Evolutionary conservation across 2,329 filamentous ascomycete genomes (phyloP).

Genomic region (Arthrobotrys musiformis): DNA sequence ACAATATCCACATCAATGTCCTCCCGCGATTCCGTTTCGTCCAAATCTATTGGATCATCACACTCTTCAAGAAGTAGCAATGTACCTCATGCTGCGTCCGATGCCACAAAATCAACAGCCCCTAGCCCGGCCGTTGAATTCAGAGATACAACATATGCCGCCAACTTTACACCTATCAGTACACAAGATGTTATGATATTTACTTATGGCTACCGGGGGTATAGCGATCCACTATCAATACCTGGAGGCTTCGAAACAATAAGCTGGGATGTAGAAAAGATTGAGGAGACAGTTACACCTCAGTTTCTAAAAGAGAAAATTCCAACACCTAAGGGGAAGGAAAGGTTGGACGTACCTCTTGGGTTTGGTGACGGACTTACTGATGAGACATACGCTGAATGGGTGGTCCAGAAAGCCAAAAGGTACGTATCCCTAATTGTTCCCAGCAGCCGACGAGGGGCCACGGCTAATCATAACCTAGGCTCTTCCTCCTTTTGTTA

Average conservation of each 20-base stretch:
- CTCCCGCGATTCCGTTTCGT: conserved; percentile 48
- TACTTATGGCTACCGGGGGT: conserved; percentile 47
- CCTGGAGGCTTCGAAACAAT: conserved; percentile 51
- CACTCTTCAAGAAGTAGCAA: conserved; percentile 49
- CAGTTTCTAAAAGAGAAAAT: conserved; percentile 75
- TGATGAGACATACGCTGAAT: conserved; percentile 79
- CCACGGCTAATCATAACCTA: background rate
- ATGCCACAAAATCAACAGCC: conserved; percentile 18
- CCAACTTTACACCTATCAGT: conserved; percentile 49
- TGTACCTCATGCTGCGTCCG: conserved; percentile 4
- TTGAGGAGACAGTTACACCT: conserved; percentile 75
- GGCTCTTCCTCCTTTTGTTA: conserved; percentile 74
- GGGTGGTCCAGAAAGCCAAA: conserved; percentile 76
- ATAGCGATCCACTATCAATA: conserved; percentile 41
- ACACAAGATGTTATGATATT: conserved; percentile 55
- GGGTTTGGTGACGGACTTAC: conserved; percentile 75
- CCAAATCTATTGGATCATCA: conserved; percentile 43
- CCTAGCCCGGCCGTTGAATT: conserved; percentile 26
- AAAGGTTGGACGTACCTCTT: conserved; percentile 70
- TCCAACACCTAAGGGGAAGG: conserved; percentile 68
- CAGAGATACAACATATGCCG: conserved; percentile 39
- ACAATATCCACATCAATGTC: conserved; percentile 36
- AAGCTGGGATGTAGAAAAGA: conserved; percentile 76
- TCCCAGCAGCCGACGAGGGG: background rate
- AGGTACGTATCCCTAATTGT: background rate